A percentile compares a stretch with the other conserved stretches of the same genome.
These are phyloP conservation scores for Dactylella cylindrospora DNA, from an alignment of 2,329 filamentous ascomycete genomes.

Conservation along the genomic window DNA sequence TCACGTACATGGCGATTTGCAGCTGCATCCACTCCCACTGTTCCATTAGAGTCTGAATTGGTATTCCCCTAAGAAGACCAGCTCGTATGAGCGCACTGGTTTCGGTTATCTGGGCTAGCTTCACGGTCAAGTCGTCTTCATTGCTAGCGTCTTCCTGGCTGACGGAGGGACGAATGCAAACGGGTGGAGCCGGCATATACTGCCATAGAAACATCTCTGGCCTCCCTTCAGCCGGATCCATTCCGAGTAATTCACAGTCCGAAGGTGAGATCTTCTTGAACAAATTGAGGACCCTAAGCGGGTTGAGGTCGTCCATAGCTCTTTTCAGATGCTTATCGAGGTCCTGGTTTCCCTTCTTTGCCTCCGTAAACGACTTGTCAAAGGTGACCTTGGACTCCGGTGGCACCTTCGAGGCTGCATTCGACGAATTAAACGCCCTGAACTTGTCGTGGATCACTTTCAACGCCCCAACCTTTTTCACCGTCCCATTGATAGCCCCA, in stretches of 20 bases:
- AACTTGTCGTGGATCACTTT: constrained; percentile 96
- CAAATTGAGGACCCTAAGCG: constrained; percentile 81
- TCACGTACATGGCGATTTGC: constrained; percentile 96
- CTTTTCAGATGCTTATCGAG: constrained; percentile 88
- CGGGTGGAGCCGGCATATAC: constrained; percentile 87
- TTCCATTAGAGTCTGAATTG: constrained; percentile 88
- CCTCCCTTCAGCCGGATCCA: constrained; percentile 80
- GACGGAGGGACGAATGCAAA: constrained; percentile 91
- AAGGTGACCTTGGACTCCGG: constrained; percentile 81
- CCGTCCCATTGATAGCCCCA: constrained; percentile 78
- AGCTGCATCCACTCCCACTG: constrained; percentile 97
- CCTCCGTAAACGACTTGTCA: constrained; percentile 79
- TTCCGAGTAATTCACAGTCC: constrained; percentile 87
- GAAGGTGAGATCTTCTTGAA: constrained; percentile 82
- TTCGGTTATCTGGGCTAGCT: constrained; percentile 93
- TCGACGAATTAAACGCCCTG: constrained; percentile 81
- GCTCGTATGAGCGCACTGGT: constrained; percentile 85
- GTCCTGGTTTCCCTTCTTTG: constrained; percentile 74
- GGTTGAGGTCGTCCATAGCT: constrained; percentile 91
- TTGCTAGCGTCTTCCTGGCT: constrained; percentile 90
- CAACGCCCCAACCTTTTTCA: constrained; percentile 87
- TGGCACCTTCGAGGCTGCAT: constrained; percentile 77
- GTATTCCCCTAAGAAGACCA: constrained; percentile 53
- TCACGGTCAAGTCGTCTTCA: constrained; percentile 94
- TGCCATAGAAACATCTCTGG: constrained; percentile 99